Percentiles rank a stretch among this genome's conserved stretches.
phyloP scores from a whole-genome alignment of 768 basidiomycete genomes.

The Leccinum aurantiacum region DNA sequence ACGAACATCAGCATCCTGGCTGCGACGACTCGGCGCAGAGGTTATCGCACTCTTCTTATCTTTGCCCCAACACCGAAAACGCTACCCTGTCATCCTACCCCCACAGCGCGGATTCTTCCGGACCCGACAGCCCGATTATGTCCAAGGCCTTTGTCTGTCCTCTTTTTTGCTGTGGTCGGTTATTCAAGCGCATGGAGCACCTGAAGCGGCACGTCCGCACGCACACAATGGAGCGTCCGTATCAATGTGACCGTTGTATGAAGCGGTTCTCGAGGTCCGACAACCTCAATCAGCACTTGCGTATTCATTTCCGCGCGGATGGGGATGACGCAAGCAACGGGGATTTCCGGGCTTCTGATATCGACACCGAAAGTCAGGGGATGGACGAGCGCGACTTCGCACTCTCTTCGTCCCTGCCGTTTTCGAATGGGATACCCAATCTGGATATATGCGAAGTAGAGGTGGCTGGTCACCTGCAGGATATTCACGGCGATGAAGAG shows the following conservation, averaged over 20 bases:
- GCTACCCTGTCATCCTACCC: constrained; percentile 20
- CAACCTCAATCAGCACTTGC: constrained; percentile 83
- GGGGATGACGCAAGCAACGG: constrained; percentile 30
- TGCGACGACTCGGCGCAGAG: constrained; percentile 21
- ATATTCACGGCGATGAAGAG: constrained; percentile 58
- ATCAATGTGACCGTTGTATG: constrained; percentile 67
- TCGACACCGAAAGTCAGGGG: constrained; percentile 35
- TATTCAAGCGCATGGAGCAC: constrained; percentile 93
- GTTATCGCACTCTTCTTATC: constrained; percentile 19
- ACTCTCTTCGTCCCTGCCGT: constrained; percentile 25
- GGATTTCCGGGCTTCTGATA: constrained; percentile 28
- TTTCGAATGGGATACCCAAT: constrained; percentile 39
- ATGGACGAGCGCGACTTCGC: constrained; percentile 35
- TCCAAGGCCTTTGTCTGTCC: constrained; percentile 79
- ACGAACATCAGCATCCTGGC: constrained; percentile 21
- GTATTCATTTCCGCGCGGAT: constrained; percentile 59
- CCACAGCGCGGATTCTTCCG: constrained; percentile 21
- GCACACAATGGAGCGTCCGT: constrained; percentile 88
- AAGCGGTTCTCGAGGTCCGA: constrained; percentile 88
- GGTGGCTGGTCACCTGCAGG: constrained; percentile 53
- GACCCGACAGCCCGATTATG: constrained; percentile 34
- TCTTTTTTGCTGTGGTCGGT: constrained; percentile 75
- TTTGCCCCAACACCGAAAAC: constrained; percentile 15
- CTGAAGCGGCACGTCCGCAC: constrained; percentile 85
- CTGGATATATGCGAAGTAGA: constrained; percentile 62